Conservation (phyloP, 495 filamentous ascomycete genomes). For the Xylaria sp. region DNA sequence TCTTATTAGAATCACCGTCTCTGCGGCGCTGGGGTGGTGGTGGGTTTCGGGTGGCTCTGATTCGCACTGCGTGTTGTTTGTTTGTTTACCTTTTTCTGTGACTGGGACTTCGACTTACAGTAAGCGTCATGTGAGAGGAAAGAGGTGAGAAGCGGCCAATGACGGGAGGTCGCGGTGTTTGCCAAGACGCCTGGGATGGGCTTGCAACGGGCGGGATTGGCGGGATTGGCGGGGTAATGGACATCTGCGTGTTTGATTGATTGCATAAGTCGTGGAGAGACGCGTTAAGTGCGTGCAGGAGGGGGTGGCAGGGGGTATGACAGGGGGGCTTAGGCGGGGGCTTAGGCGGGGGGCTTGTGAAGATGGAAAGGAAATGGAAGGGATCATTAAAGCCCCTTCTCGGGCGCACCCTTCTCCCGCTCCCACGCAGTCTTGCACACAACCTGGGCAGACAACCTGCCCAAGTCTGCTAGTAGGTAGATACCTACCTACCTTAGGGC, state of each 20-base stretch:
- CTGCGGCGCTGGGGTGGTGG: not conserved
- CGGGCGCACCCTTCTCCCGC: too few species aligned
- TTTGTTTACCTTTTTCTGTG: slow-evolving; percentile 23
- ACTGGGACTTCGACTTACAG: slow-evolving; percentile 21
- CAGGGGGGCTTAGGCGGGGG: too few species aligned
- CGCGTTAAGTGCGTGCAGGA: slow-evolving; percentile 31
- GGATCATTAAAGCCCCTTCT: too few species aligned
- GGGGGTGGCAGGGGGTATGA: too few species aligned
- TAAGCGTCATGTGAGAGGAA: slow-evolving; percentile 26
- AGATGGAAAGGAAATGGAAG: too few species aligned
- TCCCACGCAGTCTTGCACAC: too few species aligned
- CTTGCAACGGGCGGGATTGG: slow-evolving; percentile 18
- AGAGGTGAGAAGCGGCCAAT: slow-evolving; percentile 18
- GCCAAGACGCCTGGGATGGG: slow-evolving; percentile 18
- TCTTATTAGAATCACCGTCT: not conserved
- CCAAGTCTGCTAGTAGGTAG: too few species aligned
- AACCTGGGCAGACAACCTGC: too few species aligned
- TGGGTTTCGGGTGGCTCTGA: slow-evolving; percentile 11
- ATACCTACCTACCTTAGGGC: too few species aligned
- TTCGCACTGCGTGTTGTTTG: slow-evolving; percentile 25
- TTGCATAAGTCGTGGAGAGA: slow-evolving; percentile 24
- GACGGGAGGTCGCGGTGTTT: not conserved
- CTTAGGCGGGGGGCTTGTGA: too few species aligned
- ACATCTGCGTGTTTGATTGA: slow-evolving; percentile 27
- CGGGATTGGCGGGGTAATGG: slow-evolving; percentile 22